These are phyloP conservation scores for Diaporthe sp. DNA, from an alignment of 2,329 filamentous ascomycete genomes.

Conservation along the genomic window DNA sequence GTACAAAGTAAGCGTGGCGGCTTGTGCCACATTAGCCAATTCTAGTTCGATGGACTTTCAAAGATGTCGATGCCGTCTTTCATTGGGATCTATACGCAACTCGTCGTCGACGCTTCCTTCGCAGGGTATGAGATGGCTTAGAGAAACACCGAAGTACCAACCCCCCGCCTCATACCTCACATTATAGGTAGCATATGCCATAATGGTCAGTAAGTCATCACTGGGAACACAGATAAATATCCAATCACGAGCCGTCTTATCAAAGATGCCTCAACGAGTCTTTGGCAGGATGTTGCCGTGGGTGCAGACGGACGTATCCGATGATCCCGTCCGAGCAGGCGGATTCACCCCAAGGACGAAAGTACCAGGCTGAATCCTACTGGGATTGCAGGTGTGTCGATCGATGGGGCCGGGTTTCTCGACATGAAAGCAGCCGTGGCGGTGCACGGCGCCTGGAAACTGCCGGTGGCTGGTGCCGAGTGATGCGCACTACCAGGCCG, in stretches of 20 bases:
- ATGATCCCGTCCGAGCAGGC: not conserved
- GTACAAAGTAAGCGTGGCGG: not conserved
- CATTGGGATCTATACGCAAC: not conserved
- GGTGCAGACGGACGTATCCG: not conserved
- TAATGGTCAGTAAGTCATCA: not conserved
- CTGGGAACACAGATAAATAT: not conserved
- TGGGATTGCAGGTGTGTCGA: not conserved
- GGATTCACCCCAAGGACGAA: not conserved
- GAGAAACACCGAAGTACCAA: not conserved
- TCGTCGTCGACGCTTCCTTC: not conserved
- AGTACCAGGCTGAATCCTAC: not conserved
- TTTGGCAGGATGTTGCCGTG: not conserved
- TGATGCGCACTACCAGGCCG: not conserved
- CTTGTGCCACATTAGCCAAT: not conserved
- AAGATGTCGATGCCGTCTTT: accelerated
- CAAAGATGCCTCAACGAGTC: not conserved
- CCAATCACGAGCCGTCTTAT: not conserved
- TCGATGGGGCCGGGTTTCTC: not conserved
- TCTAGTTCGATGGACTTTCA: not conserved
- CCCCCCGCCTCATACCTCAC: not conserved
- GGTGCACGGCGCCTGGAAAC: not conserved
- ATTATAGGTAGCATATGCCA: not conserved
- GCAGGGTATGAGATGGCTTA: not conserved
- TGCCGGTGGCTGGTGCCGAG: not conserved
- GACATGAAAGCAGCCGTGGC: not conserved